Conservation (phyloP, 805 yeast genomes). For the Sungouiella blattae region DNA sequence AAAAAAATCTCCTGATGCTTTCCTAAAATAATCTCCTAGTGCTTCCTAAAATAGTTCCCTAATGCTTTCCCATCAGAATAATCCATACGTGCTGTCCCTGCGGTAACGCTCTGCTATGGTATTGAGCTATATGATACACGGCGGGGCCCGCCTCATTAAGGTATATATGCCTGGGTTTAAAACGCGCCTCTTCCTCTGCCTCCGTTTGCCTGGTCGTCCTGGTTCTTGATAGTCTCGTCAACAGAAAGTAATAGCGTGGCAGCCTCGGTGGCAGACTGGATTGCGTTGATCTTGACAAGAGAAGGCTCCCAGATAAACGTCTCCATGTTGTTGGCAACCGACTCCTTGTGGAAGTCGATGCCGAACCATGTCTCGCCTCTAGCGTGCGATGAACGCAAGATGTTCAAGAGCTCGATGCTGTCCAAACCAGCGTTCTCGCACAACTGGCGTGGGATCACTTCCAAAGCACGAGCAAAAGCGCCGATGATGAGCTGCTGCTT, state of each 20-base stretch:
- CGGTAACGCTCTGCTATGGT: too few species aligned
- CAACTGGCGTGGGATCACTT: conserved; percentile 93
- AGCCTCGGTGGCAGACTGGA: conserved; percentile 95
- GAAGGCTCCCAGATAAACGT: conserved; percentile 98
- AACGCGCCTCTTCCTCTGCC: conserved; percentile 68
- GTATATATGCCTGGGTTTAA: too few species aligned
- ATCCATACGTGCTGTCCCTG: too few species aligned
- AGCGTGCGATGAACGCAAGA: conserved; percentile 89
- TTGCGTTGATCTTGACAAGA: conserved; percentile 88
- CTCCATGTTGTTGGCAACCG: conserved; percentile 78
- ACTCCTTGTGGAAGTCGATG: conserved; percentile 82
- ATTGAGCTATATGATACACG: too few species aligned
- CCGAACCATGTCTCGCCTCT: conserved; percentile 92
- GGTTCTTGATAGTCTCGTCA: conserved; percentile 85
- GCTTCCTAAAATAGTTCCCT: too few species aligned
- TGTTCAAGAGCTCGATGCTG: conserved; percentile 89
- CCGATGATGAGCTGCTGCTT: conserved; percentile 91
- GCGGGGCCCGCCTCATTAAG: too few species aligned
- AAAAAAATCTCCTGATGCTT: too few species aligned
- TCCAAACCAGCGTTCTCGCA: conserved; percentile 99
- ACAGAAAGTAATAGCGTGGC: conserved; percentile 90
- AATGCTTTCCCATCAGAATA: too few species aligned
- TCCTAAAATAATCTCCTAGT: too few species aligned
- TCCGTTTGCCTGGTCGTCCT: conserved; percentile 55
- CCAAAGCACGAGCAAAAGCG: conserved; percentile 92